phyloP scores from a whole-genome alignment of 306 rosid species.

The Abrus precatorius region DNA sequence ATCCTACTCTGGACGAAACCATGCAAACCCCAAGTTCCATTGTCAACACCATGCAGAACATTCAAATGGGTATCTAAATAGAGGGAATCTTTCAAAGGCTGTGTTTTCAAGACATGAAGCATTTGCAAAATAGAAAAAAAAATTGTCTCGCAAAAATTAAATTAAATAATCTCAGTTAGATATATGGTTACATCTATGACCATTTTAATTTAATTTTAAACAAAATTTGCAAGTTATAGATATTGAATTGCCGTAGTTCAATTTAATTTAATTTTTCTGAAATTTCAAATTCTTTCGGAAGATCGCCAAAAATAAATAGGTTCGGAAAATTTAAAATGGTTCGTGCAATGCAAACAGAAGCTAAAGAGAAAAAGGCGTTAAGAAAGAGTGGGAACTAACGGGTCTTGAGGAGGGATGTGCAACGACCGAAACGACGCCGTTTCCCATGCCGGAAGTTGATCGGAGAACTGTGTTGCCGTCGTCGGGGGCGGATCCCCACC shows the following conservation, averaged over 20 bases:
- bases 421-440: slow-evolving; percentile 81
- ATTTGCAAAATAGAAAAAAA: background rate
- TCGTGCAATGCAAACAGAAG: background rate
- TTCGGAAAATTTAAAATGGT: background rate
- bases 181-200: background rate
- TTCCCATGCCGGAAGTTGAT: slow-evolving; percentile 79
- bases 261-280: slow-evolving; percentile 6
- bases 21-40: slow-evolving; percentile 15
- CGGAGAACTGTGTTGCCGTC: slow-evolving; percentile 71
- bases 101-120: background rate
- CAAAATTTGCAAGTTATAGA: background rate
- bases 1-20: slow-evolving; percentile 56
- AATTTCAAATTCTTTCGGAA: slow-evolving; percentile 12
- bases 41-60: background rate
- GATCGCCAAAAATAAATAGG: background rate
- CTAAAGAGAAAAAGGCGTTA: background rate
- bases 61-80: background rate
- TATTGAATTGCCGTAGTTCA: background rate
- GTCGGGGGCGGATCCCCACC: slow-evolving; percentile 78
- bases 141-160: background rate
- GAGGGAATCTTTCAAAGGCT: background rate
- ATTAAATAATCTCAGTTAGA: background rate
- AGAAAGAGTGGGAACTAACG: slow-evolving; percentile 52
- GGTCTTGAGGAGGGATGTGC: slow-evolving; percentile 85
- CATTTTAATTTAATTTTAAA: background rate